These are phyloP conservation scores for Elsinoe ampelina DNA, from an alignment of 2,329 filamentous ascomycete genomes.

Conservation along the genomic window DNA sequence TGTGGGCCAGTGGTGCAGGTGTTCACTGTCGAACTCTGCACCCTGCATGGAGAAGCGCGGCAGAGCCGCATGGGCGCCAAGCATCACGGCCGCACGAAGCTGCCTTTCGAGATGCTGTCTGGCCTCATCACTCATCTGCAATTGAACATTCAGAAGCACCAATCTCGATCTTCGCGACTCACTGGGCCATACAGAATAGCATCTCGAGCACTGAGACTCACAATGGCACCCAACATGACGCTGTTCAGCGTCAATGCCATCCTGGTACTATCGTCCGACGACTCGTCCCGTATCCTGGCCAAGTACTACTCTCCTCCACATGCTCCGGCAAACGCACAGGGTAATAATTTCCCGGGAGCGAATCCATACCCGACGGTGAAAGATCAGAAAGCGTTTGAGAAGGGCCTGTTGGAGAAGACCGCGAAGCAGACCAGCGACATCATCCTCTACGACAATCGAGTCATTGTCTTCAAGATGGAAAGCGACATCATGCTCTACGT, in stretches of 20 bases:
- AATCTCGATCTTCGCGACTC: not conserved
- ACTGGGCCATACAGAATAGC: not conserved
- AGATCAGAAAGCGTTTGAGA: conserved; percentile 93
- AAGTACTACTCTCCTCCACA: conserved; percentile 82
- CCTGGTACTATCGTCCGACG: conserved; percentile 57
- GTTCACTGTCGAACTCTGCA: not conserved
- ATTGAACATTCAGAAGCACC: not conserved
- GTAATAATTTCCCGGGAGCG: conserved; percentile 51
- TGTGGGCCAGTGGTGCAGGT: not conserved
- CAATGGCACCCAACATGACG: conserved; percentile 45
- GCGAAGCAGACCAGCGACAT: conserved; percentile 93
- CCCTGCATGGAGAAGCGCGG: not conserved
- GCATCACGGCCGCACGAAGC: not conserved
- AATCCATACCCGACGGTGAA: conserved; percentile 83
- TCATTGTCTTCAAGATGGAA: conserved; percentile 97
- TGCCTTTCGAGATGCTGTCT: conserved; percentile 7
- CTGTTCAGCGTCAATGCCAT: conserved; percentile 47
- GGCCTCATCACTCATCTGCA: not conserved
- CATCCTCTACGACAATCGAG: conserved; percentile 91
- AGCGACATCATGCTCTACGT: conserved; percentile 95
- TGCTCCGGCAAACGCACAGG: conserved; percentile 48
- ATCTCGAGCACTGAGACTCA: conserved; percentile 8
- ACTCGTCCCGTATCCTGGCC: conserved; percentile 82
- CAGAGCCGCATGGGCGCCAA: conserved; percentile 7
- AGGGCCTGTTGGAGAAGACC: conserved; percentile 90